These are phyloP conservation scores for Periconia sp. DNA, from an alignment of 2,329 filamentous ascomycete species.

Conservation along the genomic window DNA sequence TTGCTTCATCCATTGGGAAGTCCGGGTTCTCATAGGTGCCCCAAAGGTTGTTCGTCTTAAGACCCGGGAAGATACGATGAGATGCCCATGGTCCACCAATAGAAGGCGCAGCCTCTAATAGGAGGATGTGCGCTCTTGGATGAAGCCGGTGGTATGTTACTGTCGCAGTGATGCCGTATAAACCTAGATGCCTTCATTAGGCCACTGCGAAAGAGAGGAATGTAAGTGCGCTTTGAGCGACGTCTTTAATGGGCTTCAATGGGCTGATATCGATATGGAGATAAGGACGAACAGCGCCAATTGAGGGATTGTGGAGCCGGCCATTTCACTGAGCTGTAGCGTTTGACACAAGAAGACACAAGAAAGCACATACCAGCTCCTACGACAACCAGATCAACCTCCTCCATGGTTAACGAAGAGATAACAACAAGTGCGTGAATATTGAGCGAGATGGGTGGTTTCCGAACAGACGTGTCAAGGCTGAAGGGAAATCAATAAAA, in stretches of 20 bases:
- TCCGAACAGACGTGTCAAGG: too few species aligned
- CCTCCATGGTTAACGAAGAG: too few species aligned
- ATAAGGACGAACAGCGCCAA: background rate
- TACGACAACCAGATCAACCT: conserved; percentile 28
- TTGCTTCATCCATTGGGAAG: conserved; percentile 38
- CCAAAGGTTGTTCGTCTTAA: conserved; percentile 52
- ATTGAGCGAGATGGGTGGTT: too few species aligned
- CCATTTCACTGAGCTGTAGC: too few species aligned
- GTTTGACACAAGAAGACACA: background rate
- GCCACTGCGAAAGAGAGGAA: background rate
- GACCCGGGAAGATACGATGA: conserved; percentile 50
- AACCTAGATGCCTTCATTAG: conserved; percentile 7
- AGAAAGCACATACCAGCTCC: conserved; percentile 27
- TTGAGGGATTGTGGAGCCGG: background rate
- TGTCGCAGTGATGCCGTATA: conserved; percentile 53
- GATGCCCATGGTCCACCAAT: conserved; percentile 51
- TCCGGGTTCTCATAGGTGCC: conserved; percentile 51
- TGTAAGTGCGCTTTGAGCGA: too few species aligned
- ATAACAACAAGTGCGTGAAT: too few species aligned
- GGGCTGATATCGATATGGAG: background rate
- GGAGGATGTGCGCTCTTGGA: conserved; percentile 43
- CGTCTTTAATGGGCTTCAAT: background rate
- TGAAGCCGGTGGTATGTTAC: conserved; percentile 48
- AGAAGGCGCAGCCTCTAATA: conserved; percentile 49
- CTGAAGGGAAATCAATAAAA: too few species aligned